Conservation (phyloP, 179 eudicot genomes). For the Gypsophila paniculata region DNA sequence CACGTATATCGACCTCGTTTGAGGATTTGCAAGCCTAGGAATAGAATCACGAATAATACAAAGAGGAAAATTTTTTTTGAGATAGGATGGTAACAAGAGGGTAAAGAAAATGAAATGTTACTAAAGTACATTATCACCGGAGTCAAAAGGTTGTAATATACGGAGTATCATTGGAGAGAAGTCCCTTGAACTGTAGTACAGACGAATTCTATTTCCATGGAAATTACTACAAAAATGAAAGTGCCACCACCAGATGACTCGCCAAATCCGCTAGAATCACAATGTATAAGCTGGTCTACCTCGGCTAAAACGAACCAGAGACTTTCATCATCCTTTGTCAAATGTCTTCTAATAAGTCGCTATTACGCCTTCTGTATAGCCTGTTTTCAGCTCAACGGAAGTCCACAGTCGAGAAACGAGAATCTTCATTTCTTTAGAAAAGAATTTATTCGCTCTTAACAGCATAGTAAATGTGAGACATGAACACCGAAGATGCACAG, state of each 20-base stretch:
- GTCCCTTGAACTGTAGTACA: neutral
- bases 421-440: neutral
- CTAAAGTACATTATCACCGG: neutral
- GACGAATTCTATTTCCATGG: no score
- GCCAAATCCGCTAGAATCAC: neutral
- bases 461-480: slow-evolving; percentile 41
- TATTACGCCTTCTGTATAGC: neutral
- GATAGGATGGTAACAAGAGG: no score
- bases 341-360: neutral
- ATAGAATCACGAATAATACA: no score
- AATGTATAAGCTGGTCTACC: neutral
- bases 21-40: no score
- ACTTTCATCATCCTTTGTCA: slow-evolving; percentile 17
- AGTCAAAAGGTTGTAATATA: neutral
- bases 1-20: no score
- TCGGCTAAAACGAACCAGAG: slow-evolving; percentile 16
- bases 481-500: slow-evolving; percentile 47
- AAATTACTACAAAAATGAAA: neutral
- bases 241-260: no score
- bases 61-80: no score
- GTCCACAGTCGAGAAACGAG: neutral
- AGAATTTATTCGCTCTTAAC: slow-evolving; percentile 53
- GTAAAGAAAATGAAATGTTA: no score
- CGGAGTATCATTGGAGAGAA: no score
- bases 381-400: neutral